These are phyloP conservation scores for Penicillium longicatenatum DNA, from an alignment of 495 filamentous ascomycete species.

Conservation along the genomic window DNA sequence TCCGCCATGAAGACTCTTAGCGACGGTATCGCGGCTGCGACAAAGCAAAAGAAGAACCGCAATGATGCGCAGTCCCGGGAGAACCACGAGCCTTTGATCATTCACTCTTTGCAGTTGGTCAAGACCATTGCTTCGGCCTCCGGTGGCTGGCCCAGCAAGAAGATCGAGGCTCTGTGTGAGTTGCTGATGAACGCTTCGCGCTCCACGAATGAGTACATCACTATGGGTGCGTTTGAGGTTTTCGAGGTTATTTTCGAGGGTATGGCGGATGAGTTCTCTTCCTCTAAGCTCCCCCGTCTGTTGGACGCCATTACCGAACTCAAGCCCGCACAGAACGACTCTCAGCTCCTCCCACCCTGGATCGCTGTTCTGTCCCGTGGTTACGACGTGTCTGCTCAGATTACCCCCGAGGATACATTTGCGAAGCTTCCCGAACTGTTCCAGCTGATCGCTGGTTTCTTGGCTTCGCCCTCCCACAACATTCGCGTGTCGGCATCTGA, in stretches of 20 bases:
- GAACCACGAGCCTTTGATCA: slow-evolving; percentile 76
- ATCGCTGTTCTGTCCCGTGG: slow-evolving; percentile 91
- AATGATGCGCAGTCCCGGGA: slow-evolving; percentile 45
- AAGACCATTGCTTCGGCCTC: slow-evolving; percentile 84
- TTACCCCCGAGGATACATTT: slow-evolving; percentile 84
- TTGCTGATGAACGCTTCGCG: slow-evolving; percentile 82
- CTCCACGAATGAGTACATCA: slow-evolving; percentile 90
- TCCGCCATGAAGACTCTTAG: slow-evolving; percentile 75
- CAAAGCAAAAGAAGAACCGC: slow-evolving; percentile 67
- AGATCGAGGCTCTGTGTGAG: slow-evolving; percentile 89
- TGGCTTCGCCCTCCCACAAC: slow-evolving; percentile 84
- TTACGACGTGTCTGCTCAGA: slow-evolving; percentile 89
- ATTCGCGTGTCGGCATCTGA: slow-evolving; percentile 92
- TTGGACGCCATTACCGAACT: slow-evolving; percentile 86
- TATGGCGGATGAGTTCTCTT: slow-evolving; percentile 82
- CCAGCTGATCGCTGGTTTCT: slow-evolving; percentile 70
- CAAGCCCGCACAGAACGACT: slow-evolving; percentile 86
- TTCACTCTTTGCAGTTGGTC: slow-evolving; percentile 87
- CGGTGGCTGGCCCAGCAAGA: slow-evolving; percentile 95
- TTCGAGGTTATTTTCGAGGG: slow-evolving; percentile 95
- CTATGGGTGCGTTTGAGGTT: slow-evolving; percentile 91
- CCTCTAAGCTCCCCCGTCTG: slow-evolving; percentile 83
- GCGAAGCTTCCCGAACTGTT: slow-evolving; percentile 83
- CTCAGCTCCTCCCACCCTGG: slow-evolving; percentile 91
- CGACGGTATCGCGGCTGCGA: slow-evolving; percentile 63